These are phyloP conservation scores for Colletotrichum tropicale DNA, from an alignment of 2,329 filamentous ascomycete species.

Conservation along the genomic window DNA sequence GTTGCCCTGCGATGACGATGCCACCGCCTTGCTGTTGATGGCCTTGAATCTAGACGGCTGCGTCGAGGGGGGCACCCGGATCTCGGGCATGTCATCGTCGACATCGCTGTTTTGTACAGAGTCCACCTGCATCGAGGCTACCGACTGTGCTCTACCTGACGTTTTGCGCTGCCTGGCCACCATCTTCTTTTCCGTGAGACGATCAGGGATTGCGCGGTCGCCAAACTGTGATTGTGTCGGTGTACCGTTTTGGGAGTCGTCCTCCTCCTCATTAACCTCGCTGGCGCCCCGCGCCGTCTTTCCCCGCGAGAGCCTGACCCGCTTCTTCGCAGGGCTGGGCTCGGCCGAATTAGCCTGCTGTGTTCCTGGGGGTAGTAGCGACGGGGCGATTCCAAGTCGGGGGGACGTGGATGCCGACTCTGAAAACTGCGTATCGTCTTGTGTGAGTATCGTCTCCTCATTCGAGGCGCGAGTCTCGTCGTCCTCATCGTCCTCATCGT, in stretches of 20 bases:
- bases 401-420: neutral
- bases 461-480: neutral
- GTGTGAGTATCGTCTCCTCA: neutral
- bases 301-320: neutral
- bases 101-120: slow-evolving; percentile 11
- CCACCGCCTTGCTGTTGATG: neutral
- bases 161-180: neutral
- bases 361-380: neutral
- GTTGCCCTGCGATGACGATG: neutral
- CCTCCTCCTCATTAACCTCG: neutral
- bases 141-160: neutral
- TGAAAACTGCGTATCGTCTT: neutral
- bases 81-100: slow-evolving; percentile 15
- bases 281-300: neutral
- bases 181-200: slow-evolving; percentile 7
- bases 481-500: neutral
- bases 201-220: slow-evolving; percentile 3
- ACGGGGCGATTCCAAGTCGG: neutral
- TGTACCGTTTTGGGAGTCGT: neutral
- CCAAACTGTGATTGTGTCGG: neutral
- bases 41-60: neutral
- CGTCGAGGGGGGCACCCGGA: slow-evolving; percentile 3
- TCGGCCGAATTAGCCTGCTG: neutral
- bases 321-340: slow-evolving; percentile 11
- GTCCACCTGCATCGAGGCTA: neutral